Evolutionary conservation across 2,329 filamentous ascomycete genomes (phyloP), one percentile per base, ranked within the genome.

Genomic region (Albophoma yamanashiensis): DNA sequence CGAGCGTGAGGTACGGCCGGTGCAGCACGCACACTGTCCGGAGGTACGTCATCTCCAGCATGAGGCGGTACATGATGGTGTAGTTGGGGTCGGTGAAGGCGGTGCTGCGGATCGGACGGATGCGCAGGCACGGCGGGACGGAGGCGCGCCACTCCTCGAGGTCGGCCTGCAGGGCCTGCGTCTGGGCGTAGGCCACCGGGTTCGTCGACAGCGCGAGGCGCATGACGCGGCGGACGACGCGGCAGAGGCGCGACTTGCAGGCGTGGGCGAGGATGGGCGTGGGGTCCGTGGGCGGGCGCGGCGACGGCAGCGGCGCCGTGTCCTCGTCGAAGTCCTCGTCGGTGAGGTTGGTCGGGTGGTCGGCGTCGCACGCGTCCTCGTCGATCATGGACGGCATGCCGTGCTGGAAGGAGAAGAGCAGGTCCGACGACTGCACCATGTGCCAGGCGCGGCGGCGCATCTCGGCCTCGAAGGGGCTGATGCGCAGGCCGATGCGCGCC

Each of bases 281-380:
- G 20, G 76, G 71, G 50, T 80, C 77, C 0, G 74, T 74, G 27
- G 72, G 67, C 2, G 76, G 73, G 1, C 79, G 71, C 2, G 76
- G 72, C 0, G 72, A 70, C 1, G 79, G 79, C 57, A 81, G 70
- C 5, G 74, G 70, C 14, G 68, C 67, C 20, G 73, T 72, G 25
- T 73, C 69, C 65, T 82, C 79, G 64, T 80, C 78, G 63, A 83
- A 81, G 65, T 83, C 81, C 15, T 77, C 73, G 62, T 83, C 80
- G 57, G 69, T 71, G 9, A 81, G 68, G 64, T 81, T 81, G 9
- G 73, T 69, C 11, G 79, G 79, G 22, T 75, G 70, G 12, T 70
- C 73, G 2, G 76, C 78, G 64, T 81, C 79, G 64, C 74, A 79
- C 39, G 77, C 74, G 17, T 75, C 74, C n/a, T 78, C 72, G 57